Evolutionary conservation across 2,329 filamentous ascomycete species (phyloP).

Genomic region (Trichoderma sp.): DNA sequence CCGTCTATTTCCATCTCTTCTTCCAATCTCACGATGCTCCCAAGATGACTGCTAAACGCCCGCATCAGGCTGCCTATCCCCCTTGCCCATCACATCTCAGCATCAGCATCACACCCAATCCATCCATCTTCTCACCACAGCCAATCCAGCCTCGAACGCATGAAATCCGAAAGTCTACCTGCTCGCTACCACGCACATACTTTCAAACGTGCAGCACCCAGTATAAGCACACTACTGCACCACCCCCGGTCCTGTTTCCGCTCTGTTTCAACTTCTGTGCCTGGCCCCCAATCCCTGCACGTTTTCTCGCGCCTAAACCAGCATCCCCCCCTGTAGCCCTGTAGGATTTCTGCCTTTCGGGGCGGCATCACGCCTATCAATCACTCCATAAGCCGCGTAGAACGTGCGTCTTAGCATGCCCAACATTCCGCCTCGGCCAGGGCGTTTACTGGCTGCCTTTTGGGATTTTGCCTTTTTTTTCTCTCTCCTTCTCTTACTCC

Average conservation of each 20-base stretch:
- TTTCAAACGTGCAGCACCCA: neutral
- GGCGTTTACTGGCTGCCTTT: neutral
- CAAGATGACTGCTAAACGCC: neutral
- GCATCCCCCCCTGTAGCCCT: neutral
- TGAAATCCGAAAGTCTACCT: neutral
- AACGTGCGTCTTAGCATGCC: neutral
- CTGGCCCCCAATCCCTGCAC: constrained; percentile 5
- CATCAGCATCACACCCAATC: neutral
- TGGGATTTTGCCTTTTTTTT: neutral
- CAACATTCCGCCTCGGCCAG: neutral
- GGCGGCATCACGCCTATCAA: neutral
- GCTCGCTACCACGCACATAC: neutral
- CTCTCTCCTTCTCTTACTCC: too few species aligned
- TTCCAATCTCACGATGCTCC: neutral
- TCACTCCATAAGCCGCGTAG: neutral
- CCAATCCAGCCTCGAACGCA: neutral
- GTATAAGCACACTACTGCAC: neutral
- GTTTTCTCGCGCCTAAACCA: neutral
- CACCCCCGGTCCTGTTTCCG: neutral
- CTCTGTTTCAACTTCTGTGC: constrained; percentile 5
- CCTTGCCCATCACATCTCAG: neutral
- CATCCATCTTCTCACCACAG: neutral
- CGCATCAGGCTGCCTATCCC: neutral
- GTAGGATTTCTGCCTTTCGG: neutral
- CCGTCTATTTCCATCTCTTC: neutral